These are phyloP conservation scores for Aspergillus sclerotiicarbonarius DNA, from an alignment of 495 filamentous ascomycete species.

Conservation along the genomic window DNA sequence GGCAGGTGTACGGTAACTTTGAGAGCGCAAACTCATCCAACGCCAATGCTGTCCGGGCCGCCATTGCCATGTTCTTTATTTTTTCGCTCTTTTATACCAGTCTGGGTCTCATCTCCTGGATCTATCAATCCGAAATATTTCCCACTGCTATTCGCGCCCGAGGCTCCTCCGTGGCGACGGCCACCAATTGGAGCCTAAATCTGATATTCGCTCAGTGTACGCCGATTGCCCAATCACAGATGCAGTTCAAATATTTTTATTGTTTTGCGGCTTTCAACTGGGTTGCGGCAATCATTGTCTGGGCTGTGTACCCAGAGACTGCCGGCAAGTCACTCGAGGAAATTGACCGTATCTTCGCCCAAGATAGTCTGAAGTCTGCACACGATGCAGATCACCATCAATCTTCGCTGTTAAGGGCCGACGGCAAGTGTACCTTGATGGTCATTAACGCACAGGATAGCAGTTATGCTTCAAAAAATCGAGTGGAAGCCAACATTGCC, in stretches of 20 bases:
- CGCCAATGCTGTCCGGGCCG: conserved; percentile 45
- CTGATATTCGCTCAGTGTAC: conserved; percentile 55
- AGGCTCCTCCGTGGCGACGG: conserved; percentile 50
- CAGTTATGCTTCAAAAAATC: background rate
- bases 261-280: conserved; percentile 54
- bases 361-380: conserved; percentile 10
- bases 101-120: conserved; percentile 52
- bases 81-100: conserved; percentile 56
- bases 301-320: conserved; percentile 52
- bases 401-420: background rate
- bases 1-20: conserved; percentile 26
- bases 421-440: background rate
- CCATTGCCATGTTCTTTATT: conserved; percentile 57
- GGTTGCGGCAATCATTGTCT: conserved; percentile 42
- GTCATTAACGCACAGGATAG: background rate
- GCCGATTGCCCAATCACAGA: conserved; percentile 47
- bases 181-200: conserved; percentile 54
- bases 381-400: background rate
- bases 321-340: conserved; percentile 52
- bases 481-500: background rate
- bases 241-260: conserved; percentile 53
- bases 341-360: conserved; percentile 46
- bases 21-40: conserved; percentile 24
- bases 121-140: conserved; percentile 56
- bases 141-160: conserved; percentile 53